These are phyloP conservation scores for Corylus avellana DNA, from an alignment of 306 rosid species.

Conservation along the genomic window DNA sequence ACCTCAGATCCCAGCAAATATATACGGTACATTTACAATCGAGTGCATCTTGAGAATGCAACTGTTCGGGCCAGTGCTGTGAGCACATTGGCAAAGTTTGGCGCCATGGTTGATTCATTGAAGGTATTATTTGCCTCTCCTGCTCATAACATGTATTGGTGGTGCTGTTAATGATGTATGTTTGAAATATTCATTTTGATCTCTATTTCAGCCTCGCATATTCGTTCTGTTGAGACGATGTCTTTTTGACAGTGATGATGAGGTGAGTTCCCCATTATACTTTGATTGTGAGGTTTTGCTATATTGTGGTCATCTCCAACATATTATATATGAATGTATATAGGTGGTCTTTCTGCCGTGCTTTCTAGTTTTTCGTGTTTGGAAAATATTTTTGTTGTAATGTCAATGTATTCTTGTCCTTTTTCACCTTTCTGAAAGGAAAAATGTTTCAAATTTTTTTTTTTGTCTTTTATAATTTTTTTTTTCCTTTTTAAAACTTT, in stretches of 20 bases:
- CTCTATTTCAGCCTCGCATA: constrained; percentile 78
- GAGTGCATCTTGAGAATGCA: constrained; percentile 98
- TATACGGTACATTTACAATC: constrained; percentile 87
- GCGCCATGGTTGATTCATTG: constrained; percentile 80
- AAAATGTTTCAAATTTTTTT: background rate
- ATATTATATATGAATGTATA: background rate
- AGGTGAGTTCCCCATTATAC: constrained; percentile 54
- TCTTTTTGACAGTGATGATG: constrained; percentile 93
- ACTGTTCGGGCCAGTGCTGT: constrained; percentile 98
- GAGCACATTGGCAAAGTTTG: constrained; percentile 97
- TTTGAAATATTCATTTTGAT: constrained; percentile 18
- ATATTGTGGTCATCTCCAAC: background rate
- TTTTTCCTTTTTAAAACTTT: background rate
- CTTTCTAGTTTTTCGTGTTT: background rate
- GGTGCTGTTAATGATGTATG: constrained; percentile 26
- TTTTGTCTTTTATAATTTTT: background rate
- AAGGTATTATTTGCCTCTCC: constrained; percentile 52
- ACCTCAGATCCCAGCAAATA: constrained; percentile 97
- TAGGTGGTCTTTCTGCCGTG: background rate
- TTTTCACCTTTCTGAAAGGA: background rate
- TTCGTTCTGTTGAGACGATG: constrained; percentile 84
- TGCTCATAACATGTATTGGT: constrained; percentile 17
- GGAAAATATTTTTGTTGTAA: background rate
- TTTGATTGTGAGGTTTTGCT: background rate
- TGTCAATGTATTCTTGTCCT: background rate